A percentile compares a stretch with the other conserved stretches of the same genome.
These are phyloP conservation scores for Mycena belliarum DNA, from an alignment of 768 basidiomycete species.

Conservation along the genomic window DNA sequence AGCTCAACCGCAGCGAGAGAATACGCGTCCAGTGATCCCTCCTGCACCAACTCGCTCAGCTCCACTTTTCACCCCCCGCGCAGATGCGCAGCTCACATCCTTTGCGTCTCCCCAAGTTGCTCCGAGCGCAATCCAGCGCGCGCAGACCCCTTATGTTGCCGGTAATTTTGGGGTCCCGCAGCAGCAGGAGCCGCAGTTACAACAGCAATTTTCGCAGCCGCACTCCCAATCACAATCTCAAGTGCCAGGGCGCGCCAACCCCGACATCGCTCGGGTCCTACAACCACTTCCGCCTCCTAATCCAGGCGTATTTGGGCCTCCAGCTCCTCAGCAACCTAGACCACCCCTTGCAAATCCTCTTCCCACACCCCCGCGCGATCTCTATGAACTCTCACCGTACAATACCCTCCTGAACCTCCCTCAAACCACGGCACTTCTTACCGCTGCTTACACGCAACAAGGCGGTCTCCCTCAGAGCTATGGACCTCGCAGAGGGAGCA, in stretches of 20 bases:
- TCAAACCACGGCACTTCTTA: conserved; percentile 41
- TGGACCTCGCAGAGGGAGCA: conserved; percentile 14
- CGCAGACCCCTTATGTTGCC: conserved; percentile 9
- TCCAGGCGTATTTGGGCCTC: conserved; percentile 32
- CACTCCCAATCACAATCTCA: not conserved
- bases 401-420: conserved; percentile 55
- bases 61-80: conserved; percentile 15
- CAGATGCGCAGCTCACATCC: conserved; percentile 10
- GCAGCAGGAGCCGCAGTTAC: not conserved
- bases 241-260: conserved; percentile 12
- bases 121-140: not conserved
- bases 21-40: conserved; percentile 2
- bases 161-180: not conserved
- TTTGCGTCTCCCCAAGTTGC: conserved; percentile 17
- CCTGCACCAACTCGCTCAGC: conserved; percentile 16
- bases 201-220: not conserved
- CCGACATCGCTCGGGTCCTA: conserved; percentile 30
- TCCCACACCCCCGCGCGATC: conserved; percentile 59
- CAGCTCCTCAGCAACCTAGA: conserved; percentile 22
- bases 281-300: conserved; percentile 34
- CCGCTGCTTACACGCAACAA: conserved; percentile 30
- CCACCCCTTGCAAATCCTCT: conserved; percentile 53
- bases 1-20: conserved; percentile 6
- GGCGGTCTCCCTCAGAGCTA: conserved; percentile 13
- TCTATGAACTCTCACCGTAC: conserved; percentile 62